phyloP scores from a whole-genome alignment of 306 rosid genomes.

The Lathyrus sativus region DNA sequence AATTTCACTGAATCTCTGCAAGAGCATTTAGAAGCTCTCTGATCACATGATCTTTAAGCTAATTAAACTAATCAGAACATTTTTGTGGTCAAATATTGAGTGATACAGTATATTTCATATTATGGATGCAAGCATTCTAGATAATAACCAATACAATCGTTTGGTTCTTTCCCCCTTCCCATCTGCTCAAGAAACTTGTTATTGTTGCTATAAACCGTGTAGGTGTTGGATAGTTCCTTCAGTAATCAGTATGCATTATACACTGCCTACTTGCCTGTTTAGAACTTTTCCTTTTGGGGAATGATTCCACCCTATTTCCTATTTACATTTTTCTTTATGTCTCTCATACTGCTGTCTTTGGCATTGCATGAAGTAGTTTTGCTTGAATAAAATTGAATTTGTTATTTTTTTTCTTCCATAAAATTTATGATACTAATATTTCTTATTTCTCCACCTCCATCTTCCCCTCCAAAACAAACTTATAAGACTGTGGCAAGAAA shows the following conservation, averaged over 20 bases:
- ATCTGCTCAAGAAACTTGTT: neutral
- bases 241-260: constrained; percentile 18
- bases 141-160: neutral
- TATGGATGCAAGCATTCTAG: constrained; percentile 15
- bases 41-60: constrained; percentile 20
- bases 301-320: constrained; percentile 23
- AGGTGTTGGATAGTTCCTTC: constrained; percentile 33
- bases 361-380: constrained; percentile 20
- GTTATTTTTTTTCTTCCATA: neutral
- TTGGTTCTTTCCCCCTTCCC: neutral
- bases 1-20: neutral
- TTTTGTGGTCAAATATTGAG: constrained; percentile 19
- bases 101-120: constrained; percentile 6
- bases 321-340: constrained; percentile 1
- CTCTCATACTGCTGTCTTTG: constrained; percentile 28
- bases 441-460: constrained; percentile 18
- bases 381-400: constrained; percentile 20
- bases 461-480: constrained; percentile 21
- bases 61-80: constrained; percentile 14
- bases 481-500: constrained; percentile 65
- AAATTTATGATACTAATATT: constrained; percentile 16
- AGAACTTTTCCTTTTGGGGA: constrained; percentile 29
- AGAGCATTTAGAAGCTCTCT: constrained; percentile 17
- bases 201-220: neutral
- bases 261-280: constrained; percentile 24